Base-by-base conservation (phyloP, 2,329 filamentous ascomycete species). In the Graphilbum ipis-grandicollis region DNA sequence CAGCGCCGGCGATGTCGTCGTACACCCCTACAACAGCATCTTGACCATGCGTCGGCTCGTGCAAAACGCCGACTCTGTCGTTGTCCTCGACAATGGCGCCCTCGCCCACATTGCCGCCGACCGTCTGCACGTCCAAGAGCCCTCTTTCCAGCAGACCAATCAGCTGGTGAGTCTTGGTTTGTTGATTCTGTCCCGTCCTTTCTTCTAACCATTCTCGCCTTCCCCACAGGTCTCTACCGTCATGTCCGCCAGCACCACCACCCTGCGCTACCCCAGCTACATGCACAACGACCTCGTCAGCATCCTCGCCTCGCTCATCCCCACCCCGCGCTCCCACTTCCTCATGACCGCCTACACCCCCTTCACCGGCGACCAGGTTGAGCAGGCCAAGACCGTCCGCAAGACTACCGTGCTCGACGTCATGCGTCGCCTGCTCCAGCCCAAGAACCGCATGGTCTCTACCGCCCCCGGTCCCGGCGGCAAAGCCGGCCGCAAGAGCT, bases 241-340 rank as follows among this genome's bases (percentile, higher is more conserved):
- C 55, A 98, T 98, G 90, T 94, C 86, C 26, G 90, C 90, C 29
- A 92, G 84, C 52, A 98, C 90, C 4, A 96, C 88, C 9, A 94
- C 92, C 3, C 73, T 98, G 35, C 74, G 90, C 52, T 98, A 98
- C 55, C 90, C 90, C 2, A 90, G 90, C 29, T 98, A 98, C 60
- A 98, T 98, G 90, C 90, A 98, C 65, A 98, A 98, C 57, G 90
- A 98, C 53, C 77, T 98, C 14, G 86, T 93, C 52, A 90, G 88
- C 57, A 96, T 98, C 49, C 71, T 98, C 40, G 90, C 92, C 19
- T 93, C 85, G 17, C 69, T 98, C 31, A 96, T 98, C 43, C 90
- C 90, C 2, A 98, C 88, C 0, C 92, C 90, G 9, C 78, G 90
- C 48, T 93, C 86, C 54, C 92, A 98, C 61, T 98, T 98, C 70